Evolutionary conservation across 176 grass and related monocot species (phyloP), one percentile per base, ranked within the genome.

Genomic region (Ampelocalamus luodianensis): DNA sequence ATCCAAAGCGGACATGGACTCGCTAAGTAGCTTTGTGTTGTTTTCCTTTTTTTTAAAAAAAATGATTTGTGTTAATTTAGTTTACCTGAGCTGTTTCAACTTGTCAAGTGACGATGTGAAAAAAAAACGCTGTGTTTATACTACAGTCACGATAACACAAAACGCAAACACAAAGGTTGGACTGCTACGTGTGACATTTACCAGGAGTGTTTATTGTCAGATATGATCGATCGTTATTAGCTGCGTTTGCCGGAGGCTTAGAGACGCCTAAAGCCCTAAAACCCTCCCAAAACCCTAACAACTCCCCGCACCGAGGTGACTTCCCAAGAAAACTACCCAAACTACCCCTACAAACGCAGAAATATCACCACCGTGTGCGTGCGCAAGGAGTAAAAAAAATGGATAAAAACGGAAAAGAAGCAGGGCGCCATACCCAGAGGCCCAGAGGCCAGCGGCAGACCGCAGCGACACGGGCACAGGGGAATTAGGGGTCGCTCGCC

Each of bases 231-330:
- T 45, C 27, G n/a, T n/a, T n/a, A 14, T 59, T 77, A 44, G 39
- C 23, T 11, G 39, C 14, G 13, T 42, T 32, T 5, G n/a, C 23
- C 6, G 9, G 50, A 1, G 44, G 17, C 5, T 72, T 72, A 79
- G 13, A 69, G 68, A 48, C 38, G 59, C 78, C 42, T 80, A 89
- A 89, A 68, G 32, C 32, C 32, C 32, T 34, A 34, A 34, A 34
- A 45, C 72, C 83, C 10, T 86, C 15, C 3, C 20, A 86, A 65
- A 90, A 90, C 88, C 88, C 88, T 90, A 86, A 86, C 55, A 23
- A 3, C 7, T 36, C 15, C 22, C 44, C 7, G 29, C 6, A 1
- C 37, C 18, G 1, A 12, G 0, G 17, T 8, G 16, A 50, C 8
- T 4, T 11, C 12, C 20, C 1, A 13, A 3, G 22, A 1, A 38